Evolutionary conservation across 805 yeast species (phyloP).

Genomic region (Sugiyamaella lignohabitans): DNA sequence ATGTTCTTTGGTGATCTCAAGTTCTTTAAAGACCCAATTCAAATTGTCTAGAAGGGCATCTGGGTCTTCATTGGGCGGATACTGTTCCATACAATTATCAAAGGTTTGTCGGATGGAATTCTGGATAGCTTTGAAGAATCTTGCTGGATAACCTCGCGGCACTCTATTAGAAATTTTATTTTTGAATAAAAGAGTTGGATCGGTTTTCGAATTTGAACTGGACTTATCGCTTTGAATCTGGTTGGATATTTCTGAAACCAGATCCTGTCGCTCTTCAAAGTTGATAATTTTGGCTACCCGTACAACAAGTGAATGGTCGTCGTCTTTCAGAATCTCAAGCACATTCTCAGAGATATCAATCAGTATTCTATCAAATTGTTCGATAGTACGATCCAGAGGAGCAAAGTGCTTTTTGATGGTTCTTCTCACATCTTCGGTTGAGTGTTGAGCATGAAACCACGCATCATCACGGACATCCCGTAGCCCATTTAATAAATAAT

Average conservation of each 20-base stretch:
- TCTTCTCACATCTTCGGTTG: conserved; percentile 59
- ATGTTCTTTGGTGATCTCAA: conserved; percentile 56
- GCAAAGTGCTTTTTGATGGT: conserved; percentile 53
- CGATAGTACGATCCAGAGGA: conserved; percentile 43
- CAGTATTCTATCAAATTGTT: conserved; percentile 54
- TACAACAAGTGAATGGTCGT: conserved; percentile 60
- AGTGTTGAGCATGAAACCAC: conserved; percentile 43
- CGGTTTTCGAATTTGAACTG: neutral
- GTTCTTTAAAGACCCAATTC: conserved; percentile 79
- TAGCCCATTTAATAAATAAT: conserved; percentile 60
- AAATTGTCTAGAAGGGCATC: conserved; percentile 62
- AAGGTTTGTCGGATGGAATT: conserved; percentile 62
- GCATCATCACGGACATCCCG: conserved; percentile 77
- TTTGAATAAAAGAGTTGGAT: neutral
- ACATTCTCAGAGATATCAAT: conserved; percentile 61
- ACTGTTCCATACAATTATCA: conserved; percentile 53
- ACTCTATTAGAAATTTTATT: conserved; percentile 17
- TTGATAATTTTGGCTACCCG: conserved; percentile 73
- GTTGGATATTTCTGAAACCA: conserved; percentile 38
- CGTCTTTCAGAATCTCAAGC: conserved; percentile 63
- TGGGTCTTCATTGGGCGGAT: conserved; percentile 38
- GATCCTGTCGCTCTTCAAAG: conserved; percentile 72
- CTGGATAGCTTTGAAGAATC: conserved; percentile 54
- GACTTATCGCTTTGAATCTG: neutral
- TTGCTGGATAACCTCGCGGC: conserved; percentile 54